Evolutionary conservation across 2,329 filamentous ascomycete species (phyloP).

Genomic region (Fusarium odoratissimum): DNA sequence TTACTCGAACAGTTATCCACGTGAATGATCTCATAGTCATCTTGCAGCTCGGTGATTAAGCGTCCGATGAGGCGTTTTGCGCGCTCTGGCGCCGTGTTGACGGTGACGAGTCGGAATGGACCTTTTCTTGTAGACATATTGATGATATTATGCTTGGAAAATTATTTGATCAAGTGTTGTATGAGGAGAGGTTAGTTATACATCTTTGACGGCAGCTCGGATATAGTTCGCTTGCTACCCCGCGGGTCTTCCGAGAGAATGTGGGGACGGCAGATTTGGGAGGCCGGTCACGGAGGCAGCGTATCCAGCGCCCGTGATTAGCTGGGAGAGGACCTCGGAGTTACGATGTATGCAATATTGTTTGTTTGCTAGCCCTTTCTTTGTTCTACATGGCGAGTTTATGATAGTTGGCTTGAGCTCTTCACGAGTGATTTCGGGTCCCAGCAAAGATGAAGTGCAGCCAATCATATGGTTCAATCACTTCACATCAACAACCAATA

Average conservation of each 20-base stretch:
- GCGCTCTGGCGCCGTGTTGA: slow-evolving; percentile 14
- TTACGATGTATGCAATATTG: too few species aligned
- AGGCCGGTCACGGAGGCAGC: background rate
- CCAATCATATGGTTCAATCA: background rate
- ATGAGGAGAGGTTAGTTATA: background rate
- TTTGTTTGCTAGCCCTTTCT: too few species aligned
- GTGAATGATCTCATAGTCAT: slow-evolving; percentile 14
- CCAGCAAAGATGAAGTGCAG: too few species aligned
- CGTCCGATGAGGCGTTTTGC: slow-evolving; percentile 16
- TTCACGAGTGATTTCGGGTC: too few species aligned
- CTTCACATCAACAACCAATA: background rate
- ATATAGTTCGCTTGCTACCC: background rate
- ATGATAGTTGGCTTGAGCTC: too few species aligned
- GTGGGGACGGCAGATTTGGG: background rate
- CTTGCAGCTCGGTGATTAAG: background rate
- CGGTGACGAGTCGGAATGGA: slow-evolving; percentile 1
- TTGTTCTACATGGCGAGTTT: too few species aligned
- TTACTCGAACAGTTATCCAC: slow-evolving; percentile 13
- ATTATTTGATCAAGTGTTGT: background rate
- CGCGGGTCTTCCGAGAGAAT: background rate
- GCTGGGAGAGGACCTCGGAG: too few species aligned
- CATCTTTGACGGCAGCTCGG: background rate
- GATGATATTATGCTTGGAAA: accelerated
- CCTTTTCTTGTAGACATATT: slow-evolving; percentile 10
- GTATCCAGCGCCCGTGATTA: too few species aligned